Base-by-base conservation (phyloP, 169 alveolate genomes). In the Eimeria brunetti region DNA sequence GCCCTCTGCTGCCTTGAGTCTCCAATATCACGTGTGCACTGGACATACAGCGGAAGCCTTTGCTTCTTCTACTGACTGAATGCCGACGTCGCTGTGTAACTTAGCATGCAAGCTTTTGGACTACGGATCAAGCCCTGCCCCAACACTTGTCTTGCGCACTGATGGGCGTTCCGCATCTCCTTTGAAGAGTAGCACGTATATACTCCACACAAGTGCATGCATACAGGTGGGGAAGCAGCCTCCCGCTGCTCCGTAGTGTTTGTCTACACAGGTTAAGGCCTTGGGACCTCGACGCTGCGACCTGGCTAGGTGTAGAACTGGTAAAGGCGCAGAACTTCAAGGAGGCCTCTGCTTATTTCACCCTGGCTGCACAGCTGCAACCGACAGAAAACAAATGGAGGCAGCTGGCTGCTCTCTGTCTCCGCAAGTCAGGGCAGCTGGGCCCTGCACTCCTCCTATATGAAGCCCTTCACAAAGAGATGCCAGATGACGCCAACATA, bases 351-450 rank as follows among this genome's bases (percentile, higher is more conserved):
- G 73, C 88, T 24, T 98, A 96, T 95, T 98, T 98, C 88, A 97
- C 97, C 89, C 95, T 98, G 93, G 99, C 99, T 3, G 95, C 98
- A 20, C 93, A 97, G 96, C 98, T 98, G 56, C 97, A 98, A 94
- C 98, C 99, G 38, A 95, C 96, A 89, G 99, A 98, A 85, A 97
- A 96, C 51, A 98, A 98, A 91, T 98, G 99, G 98, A 97, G 97
- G 94, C 97, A 98, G 41, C 98, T 98, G 98, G 98, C 97, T 80
- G 99, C 99, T 33, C 97, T 98, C 84, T 98, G 99, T 95, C 97
- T 97, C 95, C 97, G 99, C 83, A 96, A 98, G 94, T 97, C 98
- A 97, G 99, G 98, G 18, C 94, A 97, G 56, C 97, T 92, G 56
- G 90, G 97, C 56, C 97, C 96, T 76, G 98, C 96, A 9, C 90